Evolutionary conservation across 352 stramenopile species (phyloP), one percentile per base, ranked within the genome.

Genomic region (Phytopythium helicoides): DNA sequence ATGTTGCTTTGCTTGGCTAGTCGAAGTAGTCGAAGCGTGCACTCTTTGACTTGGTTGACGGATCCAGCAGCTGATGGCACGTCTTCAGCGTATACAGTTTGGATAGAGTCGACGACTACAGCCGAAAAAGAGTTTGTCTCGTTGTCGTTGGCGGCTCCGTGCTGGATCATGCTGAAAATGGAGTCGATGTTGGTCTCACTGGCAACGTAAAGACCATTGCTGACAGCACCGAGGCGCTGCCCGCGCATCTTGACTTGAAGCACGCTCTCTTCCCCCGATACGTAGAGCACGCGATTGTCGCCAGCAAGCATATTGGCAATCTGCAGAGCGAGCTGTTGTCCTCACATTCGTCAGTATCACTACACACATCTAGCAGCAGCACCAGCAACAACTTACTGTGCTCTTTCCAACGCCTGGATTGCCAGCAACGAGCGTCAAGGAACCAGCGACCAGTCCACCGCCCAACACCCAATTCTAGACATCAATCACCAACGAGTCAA

Each of bases 241-340:
- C 94, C 95, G 37, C 96, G 75, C 62, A 96, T 90, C 42, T 95
- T 96, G 55, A 99, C 90, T 68, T 99, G 96, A 33, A 91, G 66
- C n/a, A 92, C 73, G 55, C 93, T 98, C 62, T 99, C 96, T 74
- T 99, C 96, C 19, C 96, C 96, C 2, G 94, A 98, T 4, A 98
- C 76, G 62, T 99, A 99, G 15, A 98, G 74, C 18, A 98, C 94
- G 23, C 74, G 72, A 21, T 46, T 26, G 6, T 58, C 66, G 10
- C 47, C 45, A 0, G 83, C 73, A 18, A 95, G 58, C 86, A 94
- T 94, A 45, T 94, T 94, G 18, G 94, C 94, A 58, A 96, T 86
- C 67, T 99, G 96, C 31, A 99, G 71, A 18, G 96, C 75, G 18
- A 99, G 76, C 62, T 93, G 46, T 41, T 46, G 21, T 42, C 19